These are phyloP conservation scores for Triticum urartu DNA, from an alignment of 176 grass and related monocot species.

Conservation along the genomic window DNA sequence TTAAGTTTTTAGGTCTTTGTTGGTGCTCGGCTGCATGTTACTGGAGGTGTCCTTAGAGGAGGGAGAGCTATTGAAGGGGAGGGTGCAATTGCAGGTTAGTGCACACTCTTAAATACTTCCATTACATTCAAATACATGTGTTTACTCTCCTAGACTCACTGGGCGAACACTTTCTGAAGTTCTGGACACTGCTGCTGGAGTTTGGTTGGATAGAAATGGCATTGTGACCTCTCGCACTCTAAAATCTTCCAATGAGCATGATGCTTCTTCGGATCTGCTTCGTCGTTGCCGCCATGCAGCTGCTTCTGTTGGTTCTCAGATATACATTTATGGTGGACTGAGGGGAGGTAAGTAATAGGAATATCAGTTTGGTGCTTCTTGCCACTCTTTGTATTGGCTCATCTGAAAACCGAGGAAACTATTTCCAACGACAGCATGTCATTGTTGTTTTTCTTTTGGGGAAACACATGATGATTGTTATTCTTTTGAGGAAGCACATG, in stretches of 20 bases:
- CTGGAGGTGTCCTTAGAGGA: slow-evolving; percentile 95
- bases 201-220: slow-evolving; percentile 98
- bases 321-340: slow-evolving; percentile 90
- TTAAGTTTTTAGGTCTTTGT: slow-evolving; percentile 79
- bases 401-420: neutral
- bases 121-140: slow-evolving; percentile 11
- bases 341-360: slow-evolving; percentile 70
- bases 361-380: slow-evolving; percentile 11
- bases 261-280: slow-evolving; percentile 82
- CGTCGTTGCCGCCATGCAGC: slow-evolving; percentile 94
- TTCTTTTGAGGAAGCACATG: neutral
- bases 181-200: slow-evolving; percentile 97
- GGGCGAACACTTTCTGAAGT: slow-evolving; percentile 52
- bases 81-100: slow-evolving; percentile 84
- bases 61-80: slow-evolving; percentile 91
- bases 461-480: neutral
- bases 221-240: slow-evolving; percentile 79
- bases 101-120: neutral
- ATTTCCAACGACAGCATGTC: neutral
- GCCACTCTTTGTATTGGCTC: slow-evolving; percentile 6
- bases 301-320: slow-evolving; percentile 75
- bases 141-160: slow-evolving; percentile 34
- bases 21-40: slow-evolving; percentile 95
- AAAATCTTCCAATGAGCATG: slow-evolving; percentile 78
- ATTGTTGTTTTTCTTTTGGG: neutral